phyloP scores from a whole-genome alignment of 345 rosid species.

The Erodium maritimum region DNA sequence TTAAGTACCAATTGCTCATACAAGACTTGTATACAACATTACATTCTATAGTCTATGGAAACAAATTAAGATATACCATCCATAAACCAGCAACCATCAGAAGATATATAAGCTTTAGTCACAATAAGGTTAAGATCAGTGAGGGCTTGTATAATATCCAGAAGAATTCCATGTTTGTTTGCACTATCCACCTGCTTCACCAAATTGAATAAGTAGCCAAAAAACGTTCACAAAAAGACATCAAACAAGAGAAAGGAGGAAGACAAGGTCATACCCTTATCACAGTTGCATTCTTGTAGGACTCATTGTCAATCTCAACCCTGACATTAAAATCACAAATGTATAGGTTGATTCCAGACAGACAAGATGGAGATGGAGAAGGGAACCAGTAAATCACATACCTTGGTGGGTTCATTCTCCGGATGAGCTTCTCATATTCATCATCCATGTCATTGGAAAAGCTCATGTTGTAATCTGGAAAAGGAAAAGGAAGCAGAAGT shows the following conservation, averaged over 20 bases:
- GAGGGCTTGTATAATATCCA: slow-evolving; percentile 88
- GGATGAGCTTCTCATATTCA: slow-evolving; percentile 74
- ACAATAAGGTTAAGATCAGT: slow-evolving; percentile 83
- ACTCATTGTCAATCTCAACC: slow-evolving; percentile 79
- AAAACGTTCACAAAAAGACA: no score
- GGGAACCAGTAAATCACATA: slow-evolving; percentile 3
- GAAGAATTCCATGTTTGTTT: slow-evolving; percentile 82
- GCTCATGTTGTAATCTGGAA: slow-evolving; percentile 44
- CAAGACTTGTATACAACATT: no score
- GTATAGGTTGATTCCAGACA: no score
- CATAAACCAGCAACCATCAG: slow-evolving; percentile 99
- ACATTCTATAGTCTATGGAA: no score
- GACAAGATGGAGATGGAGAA: slow-evolving; percentile 1
- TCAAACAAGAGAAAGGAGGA: no score
- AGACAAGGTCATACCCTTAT: no score
- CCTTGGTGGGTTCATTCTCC: slow-evolving; percentile 66
- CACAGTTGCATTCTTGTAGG: slow-evolving; percentile 66
- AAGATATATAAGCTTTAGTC: slow-evolving; percentile 78
- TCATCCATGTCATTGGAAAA: slow-evolving; percentile 64
- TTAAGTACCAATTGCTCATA: no score
- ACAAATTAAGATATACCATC: no score
- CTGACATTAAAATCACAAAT: slow-evolving; percentile 20
- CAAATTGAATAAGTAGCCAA: slow-evolving; percentile 6
- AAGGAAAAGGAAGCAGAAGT: not conserved
- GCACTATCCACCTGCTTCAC: slow-evolving; percentile 76